Evolutionary conservation across 139 green algal species (phyloP).

Genomic region (Chlorella sp.): DNA sequence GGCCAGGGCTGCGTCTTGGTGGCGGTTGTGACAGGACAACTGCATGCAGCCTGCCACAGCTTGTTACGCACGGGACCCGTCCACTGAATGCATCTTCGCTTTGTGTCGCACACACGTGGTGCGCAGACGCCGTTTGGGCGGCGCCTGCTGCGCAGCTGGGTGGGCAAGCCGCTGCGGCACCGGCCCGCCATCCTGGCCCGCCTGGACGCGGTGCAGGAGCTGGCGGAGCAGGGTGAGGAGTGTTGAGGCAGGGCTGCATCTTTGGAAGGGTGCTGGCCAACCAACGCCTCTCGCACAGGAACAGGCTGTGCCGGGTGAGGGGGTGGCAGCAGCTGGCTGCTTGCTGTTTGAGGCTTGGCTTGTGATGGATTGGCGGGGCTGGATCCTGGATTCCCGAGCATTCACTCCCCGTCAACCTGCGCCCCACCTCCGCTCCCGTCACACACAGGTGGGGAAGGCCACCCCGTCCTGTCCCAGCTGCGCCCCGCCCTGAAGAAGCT

Average conservation of each 20-base stretch:
- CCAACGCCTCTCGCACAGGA: no score
- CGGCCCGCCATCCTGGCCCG: slow-evolving; percentile 56
- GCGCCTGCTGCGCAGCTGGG: slow-evolving; percentile 81
- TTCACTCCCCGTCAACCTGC: neutral
- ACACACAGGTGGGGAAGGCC: slow-evolving; percentile 1
- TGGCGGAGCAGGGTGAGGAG: slow-evolving; percentile 41
- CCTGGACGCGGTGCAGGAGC: slow-evolving; percentile 81
- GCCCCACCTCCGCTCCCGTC: neutral
- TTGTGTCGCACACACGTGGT: neutral
- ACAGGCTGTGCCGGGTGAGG: no score
- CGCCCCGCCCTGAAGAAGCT: slow-evolving; percentile 38
- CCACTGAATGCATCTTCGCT: no score
- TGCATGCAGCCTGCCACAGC: neutral
- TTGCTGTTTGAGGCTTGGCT: no score
- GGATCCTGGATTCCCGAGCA: no score
- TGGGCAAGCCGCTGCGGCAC: slow-evolving; percentile 66
- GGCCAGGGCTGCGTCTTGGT: neutral
- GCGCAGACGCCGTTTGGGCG: slow-evolving; percentile 65
- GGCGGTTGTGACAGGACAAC: neutral
- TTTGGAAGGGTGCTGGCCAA: neutral
- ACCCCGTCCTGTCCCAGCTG: slow-evolving; percentile 31
- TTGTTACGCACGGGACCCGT: no score
- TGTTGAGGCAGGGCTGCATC: neutral
- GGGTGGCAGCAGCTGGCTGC: no score
- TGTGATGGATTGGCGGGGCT: no score